phyloP scores from a whole-genome alignment of 768 basidiomycete species.

The Fibroporia radiculosa region DNA sequence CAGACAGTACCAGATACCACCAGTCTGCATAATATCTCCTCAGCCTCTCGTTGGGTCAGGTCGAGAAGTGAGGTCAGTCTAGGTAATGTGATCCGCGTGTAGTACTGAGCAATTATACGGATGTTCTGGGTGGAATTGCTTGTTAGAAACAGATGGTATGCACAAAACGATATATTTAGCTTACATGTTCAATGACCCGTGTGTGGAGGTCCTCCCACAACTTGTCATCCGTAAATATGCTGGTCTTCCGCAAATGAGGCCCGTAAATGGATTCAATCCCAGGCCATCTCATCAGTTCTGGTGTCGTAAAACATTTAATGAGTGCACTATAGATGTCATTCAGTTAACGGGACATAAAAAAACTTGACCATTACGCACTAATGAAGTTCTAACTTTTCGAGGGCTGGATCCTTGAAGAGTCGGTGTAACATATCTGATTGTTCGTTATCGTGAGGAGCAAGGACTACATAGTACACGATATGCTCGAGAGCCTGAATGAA shows the following conservation, averaged over 20 bases:
- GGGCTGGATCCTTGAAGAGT: conserved; percentile 68
- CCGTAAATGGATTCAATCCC: conserved; percentile 88
- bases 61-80: conserved; percentile 86
- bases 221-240: conserved; percentile 71
- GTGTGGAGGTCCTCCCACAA: conserved; percentile 95
- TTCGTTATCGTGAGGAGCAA: conserved; percentile 93
- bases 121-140: conserved; percentile 64
- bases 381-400: conserved; percentile 76
- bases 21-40: conserved; percentile 80
- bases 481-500: conserved; percentile 75
- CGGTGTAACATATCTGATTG: conserved; percentile 96
- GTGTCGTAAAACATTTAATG: conserved; percentile 88
- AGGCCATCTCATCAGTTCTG: conserved; percentile 95
- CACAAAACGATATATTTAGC: conserved; percentile 20
- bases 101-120: conserved; percentile 90
- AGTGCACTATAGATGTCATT: conserved; percentile 56
- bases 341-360: not conserved
- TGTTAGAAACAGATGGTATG: not conserved
- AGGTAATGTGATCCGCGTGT: conserved; percentile 81
- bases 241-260: conserved; percentile 67
- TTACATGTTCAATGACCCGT: conserved; percentile 92
- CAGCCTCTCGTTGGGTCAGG: conserved; percentile 73
- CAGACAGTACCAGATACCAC: conserved; percentile 90
- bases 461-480: conserved; percentile 89
- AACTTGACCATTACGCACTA: conserved; percentile 43